Conservation (phyloP, 2,329 filamentous ascomycete genomes). For the Aspergillus flavus region DNA sequence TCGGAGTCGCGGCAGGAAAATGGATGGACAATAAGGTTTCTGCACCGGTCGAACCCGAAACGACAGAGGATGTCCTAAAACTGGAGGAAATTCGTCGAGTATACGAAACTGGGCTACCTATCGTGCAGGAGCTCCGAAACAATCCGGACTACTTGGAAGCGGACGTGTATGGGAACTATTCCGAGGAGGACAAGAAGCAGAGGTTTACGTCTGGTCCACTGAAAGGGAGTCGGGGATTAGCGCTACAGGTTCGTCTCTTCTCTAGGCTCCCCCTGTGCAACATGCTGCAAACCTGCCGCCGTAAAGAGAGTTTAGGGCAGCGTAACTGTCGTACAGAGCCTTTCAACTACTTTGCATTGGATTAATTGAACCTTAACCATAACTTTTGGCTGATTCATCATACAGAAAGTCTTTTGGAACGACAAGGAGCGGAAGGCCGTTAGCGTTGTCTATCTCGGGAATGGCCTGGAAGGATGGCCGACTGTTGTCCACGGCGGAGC, state of each 20-base stretch:
- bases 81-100: slow-evolving; percentile 32
- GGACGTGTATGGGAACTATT: slow-evolving; percentile 40
- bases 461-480: slow-evolving; percentile 69
- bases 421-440: slow-evolving; percentile 59
- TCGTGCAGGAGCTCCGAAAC: slow-evolving; percentile 41
- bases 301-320: neutral
- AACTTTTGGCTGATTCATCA: slow-evolving; percentile 20
- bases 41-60: slow-evolving; percentile 36
- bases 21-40: slow-evolving; percentile 25
- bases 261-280: neutral
- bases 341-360: neutral
- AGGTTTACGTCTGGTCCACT: slow-evolving; percentile 44
- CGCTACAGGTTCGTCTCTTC: slow-evolving; percentile 40
- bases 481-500: slow-evolving; percentile 71
- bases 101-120: slow-evolving; percentile 37
- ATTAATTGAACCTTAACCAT: neutral
- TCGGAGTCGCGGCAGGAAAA: slow-evolving; percentile 34
- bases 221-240: slow-evolving; percentile 43
- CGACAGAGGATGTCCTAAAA: slow-evolving; percentile 34
- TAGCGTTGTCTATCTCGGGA: slow-evolving; percentile 69
- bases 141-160: slow-evolving; percentile 44
- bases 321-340: neutral
- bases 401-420: slow-evolving; percentile 68
- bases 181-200: slow-evolving; percentile 36
- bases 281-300: neutral